These are phyloP conservation scores for Cardamine occulta DNA, from an alignment of 345 rosid species.

Conservation along the genomic window DNA sequence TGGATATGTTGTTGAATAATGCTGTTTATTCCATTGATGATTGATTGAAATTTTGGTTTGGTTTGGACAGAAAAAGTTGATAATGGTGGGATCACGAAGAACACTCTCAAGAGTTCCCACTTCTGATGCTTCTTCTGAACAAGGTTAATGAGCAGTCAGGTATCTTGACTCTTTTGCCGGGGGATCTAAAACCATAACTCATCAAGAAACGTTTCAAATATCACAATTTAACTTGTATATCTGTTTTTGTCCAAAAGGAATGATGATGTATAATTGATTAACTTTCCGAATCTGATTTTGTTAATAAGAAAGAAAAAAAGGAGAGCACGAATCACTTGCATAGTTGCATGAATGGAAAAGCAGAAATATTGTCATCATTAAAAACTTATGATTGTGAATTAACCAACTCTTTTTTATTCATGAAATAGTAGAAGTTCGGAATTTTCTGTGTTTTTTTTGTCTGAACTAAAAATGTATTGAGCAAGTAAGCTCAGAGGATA, in stretches of 20 bases:
- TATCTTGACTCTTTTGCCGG: slow-evolving; percentile 49
- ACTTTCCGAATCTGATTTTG: slow-evolving; percentile 7
- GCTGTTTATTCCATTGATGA: slow-evolving; percentile 4
- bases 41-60: slow-evolving; percentile 6
- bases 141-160: slow-evolving; percentile 77
- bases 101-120: slow-evolving; percentile 76
- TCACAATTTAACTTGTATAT: background rate
- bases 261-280: slow-evolving; percentile 3
- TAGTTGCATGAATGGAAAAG: background rate
- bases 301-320: background rate
- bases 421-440: slow-evolving; percentile 1
- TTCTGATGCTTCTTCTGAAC: slow-evolving; percentile 75
- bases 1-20: slow-evolving; percentile 9
- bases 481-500: background rate
- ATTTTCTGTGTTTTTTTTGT: background rate
- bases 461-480: slow-evolving; percentile 21
- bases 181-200: slow-evolving; percentile 29
- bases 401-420: slow-evolving; percentile 19
- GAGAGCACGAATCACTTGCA: background rate
- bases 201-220: background rate
- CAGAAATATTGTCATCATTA: background rate
- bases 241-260: background rate
- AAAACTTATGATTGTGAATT: background rate
- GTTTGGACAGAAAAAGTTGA: slow-evolving; percentile 67
- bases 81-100: slow-evolving; percentile 72